Conservation (phyloP, 306 rosid genomes). For the Medicago truncatula region DNA sequence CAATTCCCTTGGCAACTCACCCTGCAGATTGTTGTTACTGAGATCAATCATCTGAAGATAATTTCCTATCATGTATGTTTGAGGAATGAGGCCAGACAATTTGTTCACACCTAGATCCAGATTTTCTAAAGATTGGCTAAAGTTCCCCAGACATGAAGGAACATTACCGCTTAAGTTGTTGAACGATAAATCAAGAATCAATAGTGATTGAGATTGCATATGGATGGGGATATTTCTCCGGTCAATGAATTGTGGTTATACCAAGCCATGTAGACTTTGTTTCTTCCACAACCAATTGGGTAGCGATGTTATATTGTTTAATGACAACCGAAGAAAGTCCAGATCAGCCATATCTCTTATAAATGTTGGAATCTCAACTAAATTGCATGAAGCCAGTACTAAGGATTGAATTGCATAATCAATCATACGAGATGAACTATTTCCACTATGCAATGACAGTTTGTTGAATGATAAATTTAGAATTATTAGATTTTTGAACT, state of each 20-base stretch:
- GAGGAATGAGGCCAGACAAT: constrained; percentile 29
- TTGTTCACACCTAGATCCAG: constrained; percentile 1
- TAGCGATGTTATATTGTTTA: constrained; percentile 10
- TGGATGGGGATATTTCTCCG: constrained; percentile 31
- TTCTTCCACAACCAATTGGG: constrained; percentile 40
- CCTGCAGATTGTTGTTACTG: constrained; percentile 41
- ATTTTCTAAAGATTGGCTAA: not conserved
- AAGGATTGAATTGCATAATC: not conserved
- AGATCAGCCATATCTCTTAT: not conserved
- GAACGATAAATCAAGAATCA: constrained; percentile 27
- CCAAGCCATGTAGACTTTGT: not conserved
- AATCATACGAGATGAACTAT: not conserved
- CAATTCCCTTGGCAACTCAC: constrained; percentile 49
- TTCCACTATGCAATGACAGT: not conserved
- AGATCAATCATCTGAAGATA: not conserved
- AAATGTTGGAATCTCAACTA: constrained; percentile 11
- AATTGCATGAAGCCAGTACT: constrained; percentile 6
- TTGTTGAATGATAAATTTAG: not conserved
- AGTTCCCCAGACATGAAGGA: constrained; percentile 44
- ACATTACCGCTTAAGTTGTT: constrained; percentile 14
- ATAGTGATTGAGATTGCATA: constrained; percentile 39
- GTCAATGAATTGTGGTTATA: not conserved
- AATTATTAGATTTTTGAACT: not conserved
- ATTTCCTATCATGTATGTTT: not conserved
- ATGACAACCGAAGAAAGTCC: accelerated